Base-by-base conservation (phyloP, 345 rosid genomes). In the Syzygium grande region DNA sequence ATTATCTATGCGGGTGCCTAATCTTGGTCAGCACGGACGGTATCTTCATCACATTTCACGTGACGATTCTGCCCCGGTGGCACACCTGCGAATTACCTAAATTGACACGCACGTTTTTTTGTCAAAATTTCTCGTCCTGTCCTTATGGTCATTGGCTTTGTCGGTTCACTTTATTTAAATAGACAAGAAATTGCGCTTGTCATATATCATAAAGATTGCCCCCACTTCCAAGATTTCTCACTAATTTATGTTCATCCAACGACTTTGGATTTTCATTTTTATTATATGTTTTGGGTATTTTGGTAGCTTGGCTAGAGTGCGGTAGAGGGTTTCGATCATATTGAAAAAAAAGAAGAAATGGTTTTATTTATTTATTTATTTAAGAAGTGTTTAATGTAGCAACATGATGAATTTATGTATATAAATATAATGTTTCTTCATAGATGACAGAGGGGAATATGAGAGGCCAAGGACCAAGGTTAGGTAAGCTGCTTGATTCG, bases 401-500 rank as follows among this genome's bases (percentile, higher is more conserved):
- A n/a, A 61, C 19, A n/a, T 61, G 14, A 61, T 61, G 73, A 61
- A n/a, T 14, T n/a, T n/a, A 13, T 61, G 10, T 61, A 16, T 5
- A n/a, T 73, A 19, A 73, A 38, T 73, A 19, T 38, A 25, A 73
- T 38, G 49, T 34, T 73, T 34, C 7, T 73, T 73, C 83, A 73
- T 43, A 73, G 49, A 38, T 38, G 83, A 38, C 49, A 19, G 25
- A 41, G 49, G 83, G 83, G 49, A 38, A 19, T 41, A 0, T 38
- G 49, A 73, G 49, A 38, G 49, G 27, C 80, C 49, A 41, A 21
- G 51, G 78, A 14, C 80, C 49, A 41, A 21, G 51, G 78, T 77
- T 87, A 51, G 90, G 88, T 84, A 86, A 88, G 86, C 84, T 54
- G 59, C 86, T 84, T 51, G 86, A 84, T 84, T 84, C 68, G 73